These are phyloP conservation scores for Boletus vinaceobasis DNA, from an alignment of 768 basidiomycete genomes.

Conservation along the genomic window DNA sequence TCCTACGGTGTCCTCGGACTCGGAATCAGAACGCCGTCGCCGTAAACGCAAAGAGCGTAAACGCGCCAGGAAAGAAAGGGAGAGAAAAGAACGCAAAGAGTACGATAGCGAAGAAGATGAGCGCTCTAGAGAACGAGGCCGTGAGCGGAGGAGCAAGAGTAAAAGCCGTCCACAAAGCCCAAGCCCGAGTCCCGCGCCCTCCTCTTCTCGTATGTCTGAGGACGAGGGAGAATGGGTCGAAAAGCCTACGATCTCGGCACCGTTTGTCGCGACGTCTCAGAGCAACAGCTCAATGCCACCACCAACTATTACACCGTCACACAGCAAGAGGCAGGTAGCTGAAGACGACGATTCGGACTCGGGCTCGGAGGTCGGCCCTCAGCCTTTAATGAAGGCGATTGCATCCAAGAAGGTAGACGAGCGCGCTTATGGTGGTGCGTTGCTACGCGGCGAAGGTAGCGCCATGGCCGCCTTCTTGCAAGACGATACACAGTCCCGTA, in stretches of 20 bases:
- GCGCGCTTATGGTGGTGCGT: constrained; percentile 82
- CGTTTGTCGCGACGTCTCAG: constrained; percentile 26
- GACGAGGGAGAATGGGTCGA: constrained; percentile 71
- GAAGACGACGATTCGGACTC: constrained; percentile 27
- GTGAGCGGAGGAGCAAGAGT: constrained; percentile 30
- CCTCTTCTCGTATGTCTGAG: constrained; percentile 28
- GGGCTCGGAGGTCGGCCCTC: constrained; percentile 77
- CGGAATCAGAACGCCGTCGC: constrained; percentile 58
- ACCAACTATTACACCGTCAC: constrained; percentile 17
- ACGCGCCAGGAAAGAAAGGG: constrained; percentile 40
- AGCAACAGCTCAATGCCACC: constrained; percentile 24
- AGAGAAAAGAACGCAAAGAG: constrained; percentile 32
- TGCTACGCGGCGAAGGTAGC: constrained; percentile 92
- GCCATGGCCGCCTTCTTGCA: constrained; percentile 97
- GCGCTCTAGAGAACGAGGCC: constrained; percentile 23
- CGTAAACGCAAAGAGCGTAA: constrained; percentile 61
- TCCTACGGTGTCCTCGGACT: constrained; percentile 42
- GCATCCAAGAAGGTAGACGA: constrained; percentile 64
- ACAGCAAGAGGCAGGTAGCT: constrained; percentile 14
- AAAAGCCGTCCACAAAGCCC: constrained; percentile 33
- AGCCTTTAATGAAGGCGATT: constrained; percentile 49
- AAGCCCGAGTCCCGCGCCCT: constrained; percentile 34
- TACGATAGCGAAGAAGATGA: not conserved
- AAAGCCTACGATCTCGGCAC: constrained; percentile 38
- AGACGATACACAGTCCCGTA: constrained; percentile 79